A percentile compares a stretch with the other conserved stretches of the same genome.
phyloP scores from a whole-genome alignment of 2,329 filamentous ascomycete species.

The Pyrenophora graminea region DNA sequence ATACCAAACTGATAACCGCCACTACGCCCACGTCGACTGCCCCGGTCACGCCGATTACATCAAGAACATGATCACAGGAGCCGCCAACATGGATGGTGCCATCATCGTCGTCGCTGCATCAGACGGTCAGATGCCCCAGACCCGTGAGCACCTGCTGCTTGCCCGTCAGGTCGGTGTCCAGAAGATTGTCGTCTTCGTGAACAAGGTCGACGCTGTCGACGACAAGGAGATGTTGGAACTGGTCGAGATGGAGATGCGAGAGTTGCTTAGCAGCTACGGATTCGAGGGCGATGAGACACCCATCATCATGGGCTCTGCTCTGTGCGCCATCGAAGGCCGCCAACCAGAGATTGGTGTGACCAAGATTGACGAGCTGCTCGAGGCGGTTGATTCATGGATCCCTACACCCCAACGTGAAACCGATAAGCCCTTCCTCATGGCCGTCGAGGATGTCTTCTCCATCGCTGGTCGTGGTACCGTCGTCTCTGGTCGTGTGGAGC shows the following conservation, averaged over 20 bases:
- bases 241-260: slow-evolving; percentile 99
- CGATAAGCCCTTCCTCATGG: slow-evolving; percentile 99
- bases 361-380: slow-evolving; percentile 90
- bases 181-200: slow-evolving; percentile 98
- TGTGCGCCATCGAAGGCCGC: slow-evolving; percentile 88
- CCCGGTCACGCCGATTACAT: slow-evolving; percentile 99
- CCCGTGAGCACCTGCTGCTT: slow-evolving; percentile 94
- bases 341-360: slow-evolving; percentile 81
- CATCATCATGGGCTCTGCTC: slow-evolving; percentile 94
- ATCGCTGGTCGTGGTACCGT: slow-evolving; percentile 88
- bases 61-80: slow-evolving; percentile 99
- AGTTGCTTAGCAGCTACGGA: slow-evolving; percentile 87
- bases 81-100: slow-evolving; percentile 98
- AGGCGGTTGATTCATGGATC: slow-evolving; percentile 93
- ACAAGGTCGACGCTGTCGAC: slow-evolving; percentile 97
- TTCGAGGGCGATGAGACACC: slow-evolving; percentile 98
- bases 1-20: slow-evolving; percentile 89
- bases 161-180: slow-evolving; percentile 98
- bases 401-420: slow-evolving; percentile 91
- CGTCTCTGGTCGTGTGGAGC: slow-evolving; percentile 95
- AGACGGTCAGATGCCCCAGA: slow-evolving; percentile 99
- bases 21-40: slow-evolving; percentile 99
- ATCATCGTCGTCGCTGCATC: slow-evolving; percentile 98
- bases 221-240: slow-evolving; percentile 99
- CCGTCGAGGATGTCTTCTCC: slow-evolving; percentile 72